Percentiles rank a stretch among this genome's conserved stretches.
phyloP scores from a whole-genome alignment of 768 basidiomycete genomes.

The Collybia sordida region DNA sequence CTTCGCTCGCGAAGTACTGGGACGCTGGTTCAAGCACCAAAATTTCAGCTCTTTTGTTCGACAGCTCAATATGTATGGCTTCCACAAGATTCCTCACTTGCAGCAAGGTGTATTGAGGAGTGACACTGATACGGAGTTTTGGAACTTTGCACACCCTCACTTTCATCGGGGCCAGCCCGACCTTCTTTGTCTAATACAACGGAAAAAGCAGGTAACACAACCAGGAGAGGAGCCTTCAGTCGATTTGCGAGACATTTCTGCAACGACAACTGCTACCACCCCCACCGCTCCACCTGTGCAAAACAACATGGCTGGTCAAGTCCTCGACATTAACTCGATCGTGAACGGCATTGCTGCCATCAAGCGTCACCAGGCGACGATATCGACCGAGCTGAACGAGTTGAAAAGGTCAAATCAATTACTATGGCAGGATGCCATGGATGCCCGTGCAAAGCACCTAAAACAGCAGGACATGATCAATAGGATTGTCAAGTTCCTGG shows the following conservation, averaged over 20 bases:
- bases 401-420: slow-evolving; percentile 84
- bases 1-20: slow-evolving; percentile 86
- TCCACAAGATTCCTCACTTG: slow-evolving; percentile 93
- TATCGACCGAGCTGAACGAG: slow-evolving; percentile 85
- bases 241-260: slow-evolving; percentile 28
- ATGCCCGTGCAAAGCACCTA: slow-evolving; percentile 76
- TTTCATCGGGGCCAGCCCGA: slow-evolving; percentile 91
- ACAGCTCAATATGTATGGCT: slow-evolving; percentile 95
- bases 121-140: slow-evolving; percentile 78
- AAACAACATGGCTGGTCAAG: slow-evolving; percentile 42
- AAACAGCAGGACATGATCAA: slow-evolving; percentile 97
- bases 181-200: slow-evolving; percentile 81
- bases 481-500: slow-evolving; percentile 91
- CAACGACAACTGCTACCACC: slow-evolving; percentile 11
- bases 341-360: slow-evolving; percentile 83
- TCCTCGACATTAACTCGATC: slow-evolving; percentile 77
- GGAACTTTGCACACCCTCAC: slow-evolving; percentile 91
- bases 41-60: slow-evolving; percentile 93
- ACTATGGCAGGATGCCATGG: slow-evolving; percentile 90
- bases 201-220: slow-evolving; percentile 69
- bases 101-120: slow-evolving; percentile 90
- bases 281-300: slow-evolving; percentile 8
- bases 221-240: slow-evolving; percentile 32
- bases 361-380: slow-evolving; percentile 89
- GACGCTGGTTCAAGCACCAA: slow-evolving; percentile 96